Evolutionary conservation across 1,139 yeast species (phyloP).

Genomic region (Suhomyces wounanorum): DNA sequence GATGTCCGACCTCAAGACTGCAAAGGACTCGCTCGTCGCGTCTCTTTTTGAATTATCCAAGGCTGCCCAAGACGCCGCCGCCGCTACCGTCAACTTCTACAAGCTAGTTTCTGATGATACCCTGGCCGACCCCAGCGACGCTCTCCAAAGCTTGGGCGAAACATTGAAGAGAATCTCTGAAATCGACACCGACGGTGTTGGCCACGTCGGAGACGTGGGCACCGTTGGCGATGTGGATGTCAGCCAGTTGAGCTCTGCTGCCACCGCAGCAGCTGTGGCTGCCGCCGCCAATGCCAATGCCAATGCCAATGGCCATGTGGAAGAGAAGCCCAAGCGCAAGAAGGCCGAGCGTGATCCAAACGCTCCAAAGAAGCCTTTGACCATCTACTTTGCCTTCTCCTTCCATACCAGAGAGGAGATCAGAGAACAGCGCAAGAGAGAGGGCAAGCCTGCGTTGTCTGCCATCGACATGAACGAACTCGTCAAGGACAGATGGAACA

Average conservation of each 20-base stretch:
- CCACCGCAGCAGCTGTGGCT: constrained; percentile 14
- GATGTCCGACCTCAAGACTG: constrained; percentile 41
- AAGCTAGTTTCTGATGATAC: constrained; percentile 48
- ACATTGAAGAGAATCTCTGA: constrained; percentile 15
- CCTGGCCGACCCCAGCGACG: constrained; percentile 26
- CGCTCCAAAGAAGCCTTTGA: constrained; percentile 68
- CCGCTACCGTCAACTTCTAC: constrained; percentile 75
- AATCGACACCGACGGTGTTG: constrained; percentile 19
- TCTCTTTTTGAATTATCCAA: constrained; percentile 77
- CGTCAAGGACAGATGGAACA: constrained; percentile 78
- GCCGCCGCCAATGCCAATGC: constrained; percentile 17
- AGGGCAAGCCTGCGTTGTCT: constrained; percentile 61
- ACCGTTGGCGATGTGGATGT: constrained; percentile 17
- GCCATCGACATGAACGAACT: constrained; percentile 79
- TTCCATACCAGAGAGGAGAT: constrained; percentile 63
- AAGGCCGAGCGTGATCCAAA: constrained; percentile 58
- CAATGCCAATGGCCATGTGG: constrained; percentile 17
- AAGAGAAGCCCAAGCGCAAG: constrained; percentile 43
- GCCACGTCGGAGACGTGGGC: constrained; percentile 19
- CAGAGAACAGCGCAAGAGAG: constrained; percentile 62
- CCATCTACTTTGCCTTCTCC: constrained; percentile 79
- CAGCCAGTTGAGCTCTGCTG: constrained; percentile 18
- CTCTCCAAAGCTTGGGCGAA: constrained; percentile 37
- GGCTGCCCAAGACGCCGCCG: constrained; percentile 79
- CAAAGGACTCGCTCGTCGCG: constrained; percentile 63